Conservation (phyloP, 164 flowering plant genomes). For the Litsea cubeba region DNA sequence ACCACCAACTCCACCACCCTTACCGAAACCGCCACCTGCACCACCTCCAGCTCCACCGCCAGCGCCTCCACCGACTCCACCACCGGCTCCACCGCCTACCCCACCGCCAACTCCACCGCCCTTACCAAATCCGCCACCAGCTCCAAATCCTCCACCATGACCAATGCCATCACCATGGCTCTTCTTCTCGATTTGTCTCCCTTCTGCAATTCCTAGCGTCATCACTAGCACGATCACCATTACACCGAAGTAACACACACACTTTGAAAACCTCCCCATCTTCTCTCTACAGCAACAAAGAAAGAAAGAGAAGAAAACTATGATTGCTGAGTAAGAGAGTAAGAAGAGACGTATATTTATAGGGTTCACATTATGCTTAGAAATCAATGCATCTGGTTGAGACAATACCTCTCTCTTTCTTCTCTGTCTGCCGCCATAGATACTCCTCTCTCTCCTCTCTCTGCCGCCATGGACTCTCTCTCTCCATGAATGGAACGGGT, state of each 20-base stretch:
- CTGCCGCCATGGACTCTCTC: too few species aligned
- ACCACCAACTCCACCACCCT: background rate
- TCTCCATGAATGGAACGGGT: too few species aligned
- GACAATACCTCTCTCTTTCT: too few species aligned
- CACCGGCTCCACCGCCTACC: background rate
- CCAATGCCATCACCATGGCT: slow-evolving; percentile 3
- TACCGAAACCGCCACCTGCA: background rate
- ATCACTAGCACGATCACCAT: slow-evolving; percentile 1
- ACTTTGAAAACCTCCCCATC: slow-evolving; percentile 16
- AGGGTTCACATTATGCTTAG: too few species aligned
- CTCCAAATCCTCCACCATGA: background rate
- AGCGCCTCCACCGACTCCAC: background rate
- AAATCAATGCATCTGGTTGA: too few species aligned
- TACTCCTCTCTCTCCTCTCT: too few species aligned
- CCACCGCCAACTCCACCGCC: background rate
- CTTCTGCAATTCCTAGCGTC: slow-evolving; percentile 18
- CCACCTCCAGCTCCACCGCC: background rate
- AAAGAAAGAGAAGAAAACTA: too few species aligned
- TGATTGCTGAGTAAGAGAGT: too few species aligned
- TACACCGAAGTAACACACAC: background rate
- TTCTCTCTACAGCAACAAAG: background rate
- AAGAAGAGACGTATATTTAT: too few species aligned
- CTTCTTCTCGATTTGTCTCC: slow-evolving; percentile 11
- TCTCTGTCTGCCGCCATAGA: too few species aligned
- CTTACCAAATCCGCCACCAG: too few species aligned